phyloP scores from a whole-genome alignment of 352 stramenopile species.

The Globisporangium carolinianum region DNA sequence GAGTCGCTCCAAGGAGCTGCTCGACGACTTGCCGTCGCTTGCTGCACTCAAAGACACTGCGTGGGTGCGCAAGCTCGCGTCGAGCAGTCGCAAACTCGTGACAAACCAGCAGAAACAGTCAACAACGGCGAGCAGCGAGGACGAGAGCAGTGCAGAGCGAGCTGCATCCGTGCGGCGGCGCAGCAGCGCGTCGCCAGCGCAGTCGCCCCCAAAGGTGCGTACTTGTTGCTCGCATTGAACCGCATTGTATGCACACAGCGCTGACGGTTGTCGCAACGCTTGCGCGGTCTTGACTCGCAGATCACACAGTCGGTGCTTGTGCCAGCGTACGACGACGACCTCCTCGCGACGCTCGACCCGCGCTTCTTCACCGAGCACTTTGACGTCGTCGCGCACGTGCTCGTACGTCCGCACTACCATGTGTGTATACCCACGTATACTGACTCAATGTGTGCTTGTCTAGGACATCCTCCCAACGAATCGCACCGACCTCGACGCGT shows the following conservation, averaged over 20 bases:
- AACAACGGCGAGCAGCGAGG: conserved; percentile 12
- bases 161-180: conserved; percentile 15
- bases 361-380: conserved; percentile 81
- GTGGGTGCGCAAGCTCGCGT: conserved; percentile 54
- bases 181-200: conserved; percentile 24
- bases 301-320: conserved; percentile 46
- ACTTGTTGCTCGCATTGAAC: neutral
- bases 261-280: neutral
- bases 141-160: conserved; percentile 4
- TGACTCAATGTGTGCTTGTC: neutral
- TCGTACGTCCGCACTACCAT: conserved; percentile 26
- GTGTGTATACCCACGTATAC: neutral
- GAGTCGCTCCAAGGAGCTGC: conserved; percentile 31
- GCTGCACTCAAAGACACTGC: conserved; percentile 49
- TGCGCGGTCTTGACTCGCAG: neutral
- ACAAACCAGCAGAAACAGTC: neutral
- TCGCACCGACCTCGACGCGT: conserved; percentile 43
- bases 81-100: conserved; percentile 19
- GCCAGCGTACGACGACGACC: conserved; percentile 50
- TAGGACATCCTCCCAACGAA: conserved; percentile 59
- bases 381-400: conserved; percentile 53
- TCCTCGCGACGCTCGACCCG: conserved; percentile 64
- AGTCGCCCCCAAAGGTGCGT: conserved; percentile 29
- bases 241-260: neutral
- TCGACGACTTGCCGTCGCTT: conserved; percentile 48